Percentiles rank a stretch among this genome's conserved stretches.
Conservation (phyloP, 2,329 filamentous ascomycete species). For the Tetracladium maxilliforme region DNA sequence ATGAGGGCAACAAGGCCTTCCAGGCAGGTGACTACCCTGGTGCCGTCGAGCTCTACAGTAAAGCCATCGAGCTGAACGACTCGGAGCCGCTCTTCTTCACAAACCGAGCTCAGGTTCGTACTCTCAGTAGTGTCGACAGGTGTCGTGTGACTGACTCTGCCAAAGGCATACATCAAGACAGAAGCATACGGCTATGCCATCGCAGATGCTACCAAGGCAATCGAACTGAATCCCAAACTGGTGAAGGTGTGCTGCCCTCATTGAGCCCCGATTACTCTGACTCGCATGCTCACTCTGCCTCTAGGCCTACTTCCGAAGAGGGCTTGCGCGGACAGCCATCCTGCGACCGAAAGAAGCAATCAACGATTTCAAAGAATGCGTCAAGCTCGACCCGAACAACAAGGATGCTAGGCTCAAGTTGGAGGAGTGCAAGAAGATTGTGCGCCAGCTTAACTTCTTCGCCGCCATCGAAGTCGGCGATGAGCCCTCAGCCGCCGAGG, state of each 20-base stretch:
- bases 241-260: constrained; percentile 60
- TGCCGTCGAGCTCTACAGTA: constrained; percentile 70
- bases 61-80: constrained; percentile 75
- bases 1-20: constrained; percentile 91
- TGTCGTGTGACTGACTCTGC: constrained; percentile 30
- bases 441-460: constrained; percentile 83
- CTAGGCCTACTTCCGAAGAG: constrained; percentile 87
- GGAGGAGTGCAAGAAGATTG: constrained; percentile 86
- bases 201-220: constrained; percentile 76
- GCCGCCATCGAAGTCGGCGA: constrained; percentile 90
- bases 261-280: not conserved
- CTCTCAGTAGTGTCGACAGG: constrained; percentile 7
- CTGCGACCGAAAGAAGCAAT: constrained; percentile 78
- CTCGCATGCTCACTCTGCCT: constrained; percentile 6
- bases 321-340: constrained; percentile 82
- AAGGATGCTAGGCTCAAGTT: constrained; percentile 85
- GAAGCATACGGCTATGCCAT: constrained; percentile 92
- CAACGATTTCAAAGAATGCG: constrained; percentile 82
- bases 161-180: constrained; percentile 81
- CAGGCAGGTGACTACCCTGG: constrained; percentile 70
- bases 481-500: constrained; percentile 82
- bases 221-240: constrained; percentile 77
- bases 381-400: constrained; percentile 74
- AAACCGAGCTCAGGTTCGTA: constrained; percentile 79
- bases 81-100: constrained; percentile 82